Evolutionary conservation across 2,329 filamentous ascomycete species (phyloP).

Genomic region (Pleoardoris graminearum): DNA sequence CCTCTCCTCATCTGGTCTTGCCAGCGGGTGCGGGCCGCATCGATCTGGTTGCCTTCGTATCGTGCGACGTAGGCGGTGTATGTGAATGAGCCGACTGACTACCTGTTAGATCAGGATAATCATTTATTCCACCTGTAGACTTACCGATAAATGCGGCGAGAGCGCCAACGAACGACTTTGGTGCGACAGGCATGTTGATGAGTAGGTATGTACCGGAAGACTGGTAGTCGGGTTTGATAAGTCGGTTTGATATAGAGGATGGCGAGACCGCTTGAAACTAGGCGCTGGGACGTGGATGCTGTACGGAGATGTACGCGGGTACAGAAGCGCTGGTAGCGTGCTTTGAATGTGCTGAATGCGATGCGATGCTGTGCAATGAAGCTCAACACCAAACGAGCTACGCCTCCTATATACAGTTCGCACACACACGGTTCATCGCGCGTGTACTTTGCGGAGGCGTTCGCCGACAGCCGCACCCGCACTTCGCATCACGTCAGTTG

Average conservation of each 20-base stretch:
- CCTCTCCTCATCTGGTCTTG: constrained; percentile 28
- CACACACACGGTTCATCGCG: neutral
- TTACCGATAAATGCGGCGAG: constrained; percentile 40
- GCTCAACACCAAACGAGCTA: constrained; percentile 9
- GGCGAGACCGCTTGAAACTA: neutral
- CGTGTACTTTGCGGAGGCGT: neutral
- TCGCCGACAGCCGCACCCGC: constrained; percentile 7
- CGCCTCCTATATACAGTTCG: constrained; percentile 11
- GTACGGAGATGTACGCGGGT: constrained; percentile 1
- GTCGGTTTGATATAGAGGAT: neutral
- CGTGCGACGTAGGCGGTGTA: constrained; percentile 40
- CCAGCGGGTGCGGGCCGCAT: constrained; percentile 40
- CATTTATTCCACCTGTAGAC: neutral
- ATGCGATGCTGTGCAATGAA: constrained; percentile 1
- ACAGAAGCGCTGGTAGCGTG: neutral
- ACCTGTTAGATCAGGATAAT: constrained; percentile 10
- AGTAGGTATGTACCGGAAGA: neutral
- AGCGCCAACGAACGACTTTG: constrained; percentile 39
- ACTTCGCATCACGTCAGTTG: constrained; percentile 15
- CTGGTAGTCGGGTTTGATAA: neutral
- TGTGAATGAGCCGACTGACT: constrained; percentile 30
- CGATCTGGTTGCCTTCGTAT: constrained; percentile 39
- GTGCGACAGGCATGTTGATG: constrained; percentile 33
- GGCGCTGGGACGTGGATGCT: neutral
- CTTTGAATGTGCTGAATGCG: constrained; percentile 1